Evolutionary conservation across 441 rosid genomes (phyloP), one percentile per base, ranked within the genome.

Genomic region (Populus hybrid): DNA sequence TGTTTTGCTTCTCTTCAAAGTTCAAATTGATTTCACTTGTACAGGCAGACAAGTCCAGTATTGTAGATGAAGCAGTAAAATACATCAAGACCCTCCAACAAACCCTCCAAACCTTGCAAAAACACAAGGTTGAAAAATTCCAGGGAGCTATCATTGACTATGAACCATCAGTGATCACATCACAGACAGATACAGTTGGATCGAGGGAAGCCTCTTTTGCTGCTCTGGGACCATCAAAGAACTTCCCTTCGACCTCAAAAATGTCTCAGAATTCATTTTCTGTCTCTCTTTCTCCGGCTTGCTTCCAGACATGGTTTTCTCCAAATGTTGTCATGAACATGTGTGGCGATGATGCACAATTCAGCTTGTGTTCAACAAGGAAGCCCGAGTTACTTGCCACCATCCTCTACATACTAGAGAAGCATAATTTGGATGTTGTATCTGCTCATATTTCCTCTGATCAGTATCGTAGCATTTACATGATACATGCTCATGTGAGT

Each of bases 401-500:
- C 69, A 81, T 89, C 36, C 69, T 83, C 64, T 84, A 75, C 77
- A 86, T 87, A 40, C 78, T 91, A 10, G 86, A 87, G 79, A 91
- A 91, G 79, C 86, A 89, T 70, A 81, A 84, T 72, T 69, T 91
- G 83, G 91, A 87, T 69, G 87, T 87, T 67, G 77, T 89, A 0
- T 82, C 93, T 9, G 88, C 91, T 78, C 89, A 86, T 67, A 30
- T 89, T 74, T 84, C 89, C 9, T 83, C 93, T 0, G 87, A 88
- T 72, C 83, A 81, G 5, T 67, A 73, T 67, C 87, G 85, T 7
- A 36, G 79, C 87, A 78, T 87, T 76, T 88, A 86, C 87, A 87
- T 87, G 95, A 86, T 91, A 80, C 91, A 86, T 40, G 90, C 83
- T 73, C 90, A 82, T 71, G 95, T 91, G 82, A 89, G 93, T 85